Evolutionary conservation across 345 rosid species (phyloP).

Genomic region (Salix brachista): DNA sequence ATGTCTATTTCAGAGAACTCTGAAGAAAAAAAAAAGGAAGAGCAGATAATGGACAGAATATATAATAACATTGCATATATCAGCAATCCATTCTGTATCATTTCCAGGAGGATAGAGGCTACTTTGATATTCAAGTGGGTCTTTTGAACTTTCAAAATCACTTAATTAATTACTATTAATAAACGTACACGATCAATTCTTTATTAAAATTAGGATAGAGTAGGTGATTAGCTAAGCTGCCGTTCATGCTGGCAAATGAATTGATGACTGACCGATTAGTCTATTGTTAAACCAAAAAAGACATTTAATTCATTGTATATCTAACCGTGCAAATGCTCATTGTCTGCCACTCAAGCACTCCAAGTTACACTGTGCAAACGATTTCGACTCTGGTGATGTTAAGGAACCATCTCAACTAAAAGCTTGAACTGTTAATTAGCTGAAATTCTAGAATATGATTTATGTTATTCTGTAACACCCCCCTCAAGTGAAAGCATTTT

Average conservation of each 20-base stretch:
- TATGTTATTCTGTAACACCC: too few relatives aligned
- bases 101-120: neutral
- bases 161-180: too few relatives aligned
- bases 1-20: neutral
- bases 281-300: neutral
- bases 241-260: neutral
- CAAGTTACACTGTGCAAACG: neutral
- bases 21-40: neutral
- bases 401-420: too few relatives aligned
- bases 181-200: too few relatives aligned
- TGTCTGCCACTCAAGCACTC: neutral
- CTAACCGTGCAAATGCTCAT: neutral
- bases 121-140: too few relatives aligned
- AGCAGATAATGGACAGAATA: neutral
- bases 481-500: too few relatives aligned
- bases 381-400: too few relatives aligned
- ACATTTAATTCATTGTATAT: neutral
- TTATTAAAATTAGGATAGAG: neutral
- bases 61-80: too few relatives aligned
- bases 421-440: too few relatives aligned
- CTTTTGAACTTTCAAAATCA: too few relatives aligned
- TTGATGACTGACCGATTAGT: neutral
- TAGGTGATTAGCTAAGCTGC: neutral
- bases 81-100: neutral
- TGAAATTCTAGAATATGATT: too few relatives aligned